Conservation (phyloP, 192 early-diverging fungal species). For the Ambispora gerdemannii region DNA sequence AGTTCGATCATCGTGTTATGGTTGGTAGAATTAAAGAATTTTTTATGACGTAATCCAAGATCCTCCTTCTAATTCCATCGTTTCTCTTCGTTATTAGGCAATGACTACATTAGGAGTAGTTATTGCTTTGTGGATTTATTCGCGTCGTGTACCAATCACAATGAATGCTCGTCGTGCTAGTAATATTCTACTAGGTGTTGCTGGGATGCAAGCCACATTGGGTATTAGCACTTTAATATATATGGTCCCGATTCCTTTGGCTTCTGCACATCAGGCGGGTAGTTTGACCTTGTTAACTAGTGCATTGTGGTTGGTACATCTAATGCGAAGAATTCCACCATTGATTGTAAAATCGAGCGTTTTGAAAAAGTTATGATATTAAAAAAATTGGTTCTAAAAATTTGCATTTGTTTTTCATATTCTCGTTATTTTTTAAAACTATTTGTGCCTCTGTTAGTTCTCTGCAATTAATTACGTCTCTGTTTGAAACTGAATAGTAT, state of each 20-base stretch:
- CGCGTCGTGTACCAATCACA: slow-evolving; percentile 71
- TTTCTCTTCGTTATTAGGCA: slow-evolving; percentile 50
- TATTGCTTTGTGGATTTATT: slow-evolving; percentile 70
- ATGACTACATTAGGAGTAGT: slow-evolving; percentile 74
- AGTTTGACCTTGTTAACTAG: slow-evolving; percentile 81
- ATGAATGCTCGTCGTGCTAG: slow-evolving; percentile 61
- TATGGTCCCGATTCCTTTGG: slow-evolving; percentile 89
- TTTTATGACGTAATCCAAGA: background rate
- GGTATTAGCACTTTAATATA: slow-evolving; percentile 93
- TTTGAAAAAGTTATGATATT: background rate
- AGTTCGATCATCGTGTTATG: slow-evolving; percentile 93
- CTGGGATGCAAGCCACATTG: slow-evolving; percentile 72
- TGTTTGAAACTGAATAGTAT: too few species aligned
- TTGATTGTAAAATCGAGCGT: background rate
- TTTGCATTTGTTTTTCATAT: too few species aligned
- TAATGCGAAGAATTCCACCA: slow-evolving; percentile 53
- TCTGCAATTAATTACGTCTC: too few species aligned
- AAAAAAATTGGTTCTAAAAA: too few species aligned
- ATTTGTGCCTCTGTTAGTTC: too few species aligned
- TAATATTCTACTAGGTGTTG: slow-evolving; percentile 73
- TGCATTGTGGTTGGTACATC: slow-evolving; percentile 74
- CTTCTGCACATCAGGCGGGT: slow-evolving; percentile 93
- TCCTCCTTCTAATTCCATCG: too few species aligned
- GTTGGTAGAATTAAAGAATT: slow-evolving; percentile 38
- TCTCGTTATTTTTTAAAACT: too few species aligned